These are phyloP conservation scores for Cyclotella baltica DNA, from an alignment of 108 stramenopile genomes.

Conservation along the genomic window DNA sequence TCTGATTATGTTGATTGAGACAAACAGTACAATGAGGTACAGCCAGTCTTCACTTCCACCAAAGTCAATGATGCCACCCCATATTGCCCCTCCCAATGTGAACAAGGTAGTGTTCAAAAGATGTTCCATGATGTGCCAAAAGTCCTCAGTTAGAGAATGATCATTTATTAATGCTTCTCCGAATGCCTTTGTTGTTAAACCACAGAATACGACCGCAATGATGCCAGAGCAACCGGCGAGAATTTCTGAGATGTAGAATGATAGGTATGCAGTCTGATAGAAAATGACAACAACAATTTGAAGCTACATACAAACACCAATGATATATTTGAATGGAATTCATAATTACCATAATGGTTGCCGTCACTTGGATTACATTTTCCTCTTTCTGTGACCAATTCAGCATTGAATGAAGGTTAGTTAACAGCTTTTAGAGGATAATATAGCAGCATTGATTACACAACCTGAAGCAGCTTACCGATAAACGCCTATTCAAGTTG, in stretches of 20 bases:
- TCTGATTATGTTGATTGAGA: conserved; percentile 36
- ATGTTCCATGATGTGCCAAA: conserved; percentile 83
- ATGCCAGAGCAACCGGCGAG: conserved; percentile 70
- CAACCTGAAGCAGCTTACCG: background rate
- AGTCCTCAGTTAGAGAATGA: conserved; percentile 68
- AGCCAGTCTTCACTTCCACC: conserved; percentile 66
- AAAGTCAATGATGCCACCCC: conserved; percentile 64
- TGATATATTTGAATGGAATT: too few species aligned
- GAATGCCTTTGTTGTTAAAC: conserved; percentile 64
- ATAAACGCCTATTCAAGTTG: conserved; percentile 63
- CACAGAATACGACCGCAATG: conserved; percentile 77
- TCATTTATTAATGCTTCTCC: conserved; percentile 71
- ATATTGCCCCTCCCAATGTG: conserved; percentile 87
- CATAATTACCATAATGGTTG: conserved; percentile 73
- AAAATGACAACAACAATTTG: too few species aligned
- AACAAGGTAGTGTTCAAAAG: conserved; percentile 92
- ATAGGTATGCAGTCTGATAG: conserved; percentile 62
- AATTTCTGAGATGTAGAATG: conserved; percentile 82
- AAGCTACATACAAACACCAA: too few species aligned
- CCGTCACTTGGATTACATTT: conserved; percentile 79
- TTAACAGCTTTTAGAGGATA: too few species aligned
- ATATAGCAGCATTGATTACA: background rate
- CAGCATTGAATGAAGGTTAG: too few species aligned
- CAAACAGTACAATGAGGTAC: conserved; percentile 68
- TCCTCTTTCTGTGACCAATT: conserved; percentile 39